phyloP scores from a whole-genome alignment of 2,329 filamentous ascomycete genomes.

The Fusarium vanettenii region DNA sequence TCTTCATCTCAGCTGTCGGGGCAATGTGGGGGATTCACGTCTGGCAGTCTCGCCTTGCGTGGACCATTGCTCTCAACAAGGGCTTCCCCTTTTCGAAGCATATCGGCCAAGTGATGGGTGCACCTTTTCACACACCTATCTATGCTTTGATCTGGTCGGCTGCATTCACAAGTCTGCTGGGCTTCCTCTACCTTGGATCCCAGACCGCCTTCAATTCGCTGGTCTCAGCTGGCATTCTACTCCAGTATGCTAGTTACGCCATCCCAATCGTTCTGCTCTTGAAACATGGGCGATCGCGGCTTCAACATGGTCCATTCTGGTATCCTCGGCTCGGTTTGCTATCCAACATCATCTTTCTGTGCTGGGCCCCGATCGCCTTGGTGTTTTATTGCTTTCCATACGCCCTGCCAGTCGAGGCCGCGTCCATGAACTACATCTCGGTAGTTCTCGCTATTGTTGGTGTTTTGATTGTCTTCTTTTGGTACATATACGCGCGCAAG shows the following conservation, averaged over 20 bases:
- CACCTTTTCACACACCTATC: not conserved
- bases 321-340: not conserved
- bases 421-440: not conserved
- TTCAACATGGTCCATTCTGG: not conserved
- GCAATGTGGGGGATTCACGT: not conserved
- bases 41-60: not conserved
- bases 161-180: not conserved
- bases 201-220: not conserved
- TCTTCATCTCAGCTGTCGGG: not conserved
- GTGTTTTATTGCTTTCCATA: not conserved
- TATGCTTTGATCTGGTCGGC: not conserved
- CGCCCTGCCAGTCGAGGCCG: not conserved
- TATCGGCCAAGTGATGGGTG: not conserved
- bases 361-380: not conserved
- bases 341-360: not conserved
- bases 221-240: not conserved
- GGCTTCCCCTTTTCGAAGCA: not conserved
- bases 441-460: not conserved
- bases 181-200: not conserved
- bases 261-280: not conserved
- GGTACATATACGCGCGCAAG: not conserved
- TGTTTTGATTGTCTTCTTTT: not conserved
- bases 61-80: not conserved
- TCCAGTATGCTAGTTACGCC: not conserved
- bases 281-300: not conserved